Evolutionary conservation across 2,329 filamentous ascomycete genomes (phyloP), one percentile per base, ranked within the genome.

Genomic region (Elsinoe fawcettii): DNA sequence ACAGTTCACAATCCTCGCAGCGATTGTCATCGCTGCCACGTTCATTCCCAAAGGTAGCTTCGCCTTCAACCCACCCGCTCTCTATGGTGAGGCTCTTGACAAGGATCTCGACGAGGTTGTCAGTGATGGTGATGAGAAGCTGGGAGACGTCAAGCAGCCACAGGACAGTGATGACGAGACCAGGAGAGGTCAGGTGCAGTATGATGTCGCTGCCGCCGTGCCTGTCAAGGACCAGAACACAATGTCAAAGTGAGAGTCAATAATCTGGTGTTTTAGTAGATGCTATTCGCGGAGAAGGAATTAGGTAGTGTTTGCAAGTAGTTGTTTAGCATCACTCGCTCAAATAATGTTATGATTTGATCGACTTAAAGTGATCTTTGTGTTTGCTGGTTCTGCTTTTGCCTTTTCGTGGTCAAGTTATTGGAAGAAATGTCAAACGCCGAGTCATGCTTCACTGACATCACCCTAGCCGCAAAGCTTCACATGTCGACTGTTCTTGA

Each of bases 31-130:
- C 25, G 66, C 67, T 0, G 70, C 75, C 12, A 77, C 75, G 0
- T 75, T 78, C 43, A 70, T 78, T 9, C 75, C 76, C 0, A 70
- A 70, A 60, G 75, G 76, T 1, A 67, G 76, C 0, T 69, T 73
- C 9, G 62, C 69, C 1, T 64, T 77, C 36, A 79, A 79, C 53
- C 77, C 75, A 0, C 65, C 67, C 63, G 70, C 74, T 59, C 65
- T 76, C 18, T 69, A 67, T 36, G 70, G 71, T n/a, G 69, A 74
- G 58, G 53, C 64, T 1, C 56, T 76, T 46, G 71, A 75, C 49
- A 36, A 53, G 27, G 49, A 51, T n/a, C 49, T 53, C 2, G 49
- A 53, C 18, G 49, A 53, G 9, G 22, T 53, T 16, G 23, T 11
- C 18, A 36, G 16, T 11, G 18, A 16, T 2, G 22, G 30, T n/a